Conservation (phyloP, 2,329 filamentous ascomycete species). For the Botryotinia narcissicola region DNA sequence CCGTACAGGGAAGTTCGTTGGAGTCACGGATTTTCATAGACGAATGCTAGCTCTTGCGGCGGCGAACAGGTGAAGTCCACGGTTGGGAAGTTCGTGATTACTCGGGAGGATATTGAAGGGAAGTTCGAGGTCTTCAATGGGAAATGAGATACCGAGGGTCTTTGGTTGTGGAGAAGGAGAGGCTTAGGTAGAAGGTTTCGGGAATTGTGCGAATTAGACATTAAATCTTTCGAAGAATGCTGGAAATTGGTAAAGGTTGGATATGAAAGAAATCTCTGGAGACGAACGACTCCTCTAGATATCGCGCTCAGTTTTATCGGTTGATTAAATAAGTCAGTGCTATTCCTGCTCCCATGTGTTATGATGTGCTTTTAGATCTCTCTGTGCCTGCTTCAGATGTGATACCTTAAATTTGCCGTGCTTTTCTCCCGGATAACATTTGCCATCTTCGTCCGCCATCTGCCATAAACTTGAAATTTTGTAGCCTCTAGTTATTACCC, state of each 20-base stretch:
- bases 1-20: background rate
- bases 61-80: accelerated
- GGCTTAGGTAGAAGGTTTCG: too few relatives aligned
- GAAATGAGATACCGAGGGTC: background rate
- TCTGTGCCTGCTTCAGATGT: background rate
- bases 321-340: too few relatives aligned
- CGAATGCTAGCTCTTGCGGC: background rate
- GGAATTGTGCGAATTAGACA: background rate
- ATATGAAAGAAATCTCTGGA: background rate
- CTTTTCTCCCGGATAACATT: accelerated
- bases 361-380: background rate
- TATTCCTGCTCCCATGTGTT: background rate
- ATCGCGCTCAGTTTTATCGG: too few relatives aligned
- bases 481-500: background rate
- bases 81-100: background rate
- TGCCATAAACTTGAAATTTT: background rate
- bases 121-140: accelerated
- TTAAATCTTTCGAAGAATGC: background rate
- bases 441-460: background rate
- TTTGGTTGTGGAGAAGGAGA: background rate
- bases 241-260: background rate
- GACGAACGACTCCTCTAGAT: background rate
- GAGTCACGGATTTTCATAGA: background rate
- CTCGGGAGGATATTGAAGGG: background rate
- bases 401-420: accelerated